Evolutionary conservation across 192 early-diverging fungal species (phyloP), one percentile per base, ranked within the genome.

Genomic region (Coemansia sp.): DNA sequence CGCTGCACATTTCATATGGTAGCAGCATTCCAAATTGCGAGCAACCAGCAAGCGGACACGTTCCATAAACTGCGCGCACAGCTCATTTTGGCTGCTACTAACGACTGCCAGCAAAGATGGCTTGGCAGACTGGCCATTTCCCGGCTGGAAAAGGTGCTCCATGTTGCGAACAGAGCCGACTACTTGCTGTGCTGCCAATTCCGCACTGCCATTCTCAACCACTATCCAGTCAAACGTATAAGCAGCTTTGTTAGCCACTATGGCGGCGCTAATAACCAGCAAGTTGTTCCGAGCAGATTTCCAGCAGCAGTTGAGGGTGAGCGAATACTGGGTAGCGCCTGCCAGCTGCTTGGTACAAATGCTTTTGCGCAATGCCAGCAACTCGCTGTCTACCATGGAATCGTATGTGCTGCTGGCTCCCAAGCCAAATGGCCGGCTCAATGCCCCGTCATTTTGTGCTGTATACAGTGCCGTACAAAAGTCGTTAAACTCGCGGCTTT

Each of bases 401-500:
- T 11, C 11, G 12, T 61, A 61, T 47, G 12, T 28, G n/a, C 16
- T 20, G 15, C n/a, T 49, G 16, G 32, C n/a, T 0, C 30, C 47
- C 2, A 43, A 26, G 0, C 40, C 36, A 26, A 53, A 48, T 21
- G 59, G 59, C 32, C 42, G 18, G 11, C 17, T 36, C 12, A 53
- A 6, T 17, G 15, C 20, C 20, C 59, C 43, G 16, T 61, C 59
- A 4, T n/a, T 42, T 15, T 61, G 59, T 21, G 59, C 59, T 6
- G 23, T 44, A 17, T 46, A 61, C 8, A 36, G 6, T 4, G 59
- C 51, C 15, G 12, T 15, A 31, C 59, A 61, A 11, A 61, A 31
- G 12, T 43, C 17, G 11, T 8, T 50, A 34, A 61, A 61, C 49
- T 61, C 59, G 36, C 23, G 10, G 43, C 59, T 61, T 8, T 15